Evolutionary conservation across 176 grass and related monocot genomes (phyloP).

Genomic region (Thinopyrum elongatum): DNA sequence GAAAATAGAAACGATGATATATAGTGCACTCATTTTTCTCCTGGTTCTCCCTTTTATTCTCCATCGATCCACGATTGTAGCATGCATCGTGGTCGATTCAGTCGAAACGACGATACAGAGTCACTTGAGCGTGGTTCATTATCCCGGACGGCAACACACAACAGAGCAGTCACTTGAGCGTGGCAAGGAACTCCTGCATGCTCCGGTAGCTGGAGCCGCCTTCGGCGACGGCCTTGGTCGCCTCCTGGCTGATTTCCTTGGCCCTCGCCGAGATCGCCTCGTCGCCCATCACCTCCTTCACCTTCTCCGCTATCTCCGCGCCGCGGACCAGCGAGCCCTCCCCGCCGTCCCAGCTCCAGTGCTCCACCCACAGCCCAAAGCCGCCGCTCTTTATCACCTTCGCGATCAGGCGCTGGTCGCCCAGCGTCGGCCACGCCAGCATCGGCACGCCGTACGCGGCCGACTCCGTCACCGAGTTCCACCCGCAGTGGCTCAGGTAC

Average conservation of each 20-base stretch:
- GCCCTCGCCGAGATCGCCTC: conserved; percentile 2
- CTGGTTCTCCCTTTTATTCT: background rate
- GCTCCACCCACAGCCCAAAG: conserved; percentile 51
- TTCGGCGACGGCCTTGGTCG: conserved; percentile 9
- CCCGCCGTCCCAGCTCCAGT: conserved; percentile 56
- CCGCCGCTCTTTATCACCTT: conserved; percentile 21
- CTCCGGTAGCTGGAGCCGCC: background rate
- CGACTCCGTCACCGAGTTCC: conserved; percentile 43
- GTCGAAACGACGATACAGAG: too few species aligned
- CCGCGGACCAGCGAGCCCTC: conserved; percentile 34
- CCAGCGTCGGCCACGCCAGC: conserved; percentile 49
- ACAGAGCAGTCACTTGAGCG: too few species aligned
- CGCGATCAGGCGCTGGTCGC: conserved; percentile 61
- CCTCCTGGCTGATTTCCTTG: background rate
- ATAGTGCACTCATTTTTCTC: background rate
- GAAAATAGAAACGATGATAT: background rate
- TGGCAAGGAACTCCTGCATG: conserved; percentile 5
- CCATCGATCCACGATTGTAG: background rate
- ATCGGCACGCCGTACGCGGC: conserved; percentile 42
- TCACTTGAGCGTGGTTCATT: too few species aligned
- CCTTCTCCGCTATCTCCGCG: conserved; percentile 31
- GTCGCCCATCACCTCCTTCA: conserved; percentile 57
- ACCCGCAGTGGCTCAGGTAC: conserved; percentile 21
- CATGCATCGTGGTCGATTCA: background rate
- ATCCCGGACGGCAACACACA: too few species aligned